phyloP scores from a whole-genome alignment of 108 stramenopile species.

The Nitzschia sp. region DNA sequence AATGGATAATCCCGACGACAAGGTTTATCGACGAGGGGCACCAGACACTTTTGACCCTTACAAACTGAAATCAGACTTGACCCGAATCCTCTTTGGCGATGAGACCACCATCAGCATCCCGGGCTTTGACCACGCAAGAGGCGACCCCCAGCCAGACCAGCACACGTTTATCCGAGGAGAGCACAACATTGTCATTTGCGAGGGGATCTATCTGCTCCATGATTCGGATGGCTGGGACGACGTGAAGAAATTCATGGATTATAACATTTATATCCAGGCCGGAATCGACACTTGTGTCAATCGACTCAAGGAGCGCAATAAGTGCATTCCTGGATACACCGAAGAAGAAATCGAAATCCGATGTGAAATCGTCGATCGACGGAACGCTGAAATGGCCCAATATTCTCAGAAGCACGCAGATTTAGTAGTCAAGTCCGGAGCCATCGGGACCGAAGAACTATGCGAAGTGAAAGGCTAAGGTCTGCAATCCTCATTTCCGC shows the following conservation, averaged over 20 bases:
- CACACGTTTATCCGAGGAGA: conserved; percentile 31
- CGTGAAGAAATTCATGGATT: conserved; percentile 30
- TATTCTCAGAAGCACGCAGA: conserved; percentile 1
- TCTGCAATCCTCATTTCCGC: no score
- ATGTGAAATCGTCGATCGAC: conserved; percentile 43
- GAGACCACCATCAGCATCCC: conserved; percentile 26
- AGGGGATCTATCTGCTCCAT: conserved; percentile 50
- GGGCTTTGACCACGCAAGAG: conserved; percentile 50
- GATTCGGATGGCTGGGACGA: conserved; percentile 49
- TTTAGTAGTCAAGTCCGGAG: neutral
- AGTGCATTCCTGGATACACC: conserved; percentile 54
- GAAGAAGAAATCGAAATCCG: conserved; percentile 44
- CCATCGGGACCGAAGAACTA: conserved; percentile 4
- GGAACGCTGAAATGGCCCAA: conserved; percentile 29
- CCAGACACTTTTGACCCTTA: conserved; percentile 41
- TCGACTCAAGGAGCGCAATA: conserved; percentile 43
- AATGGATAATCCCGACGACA: conserved; percentile 37
- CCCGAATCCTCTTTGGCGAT: conserved; percentile 16
- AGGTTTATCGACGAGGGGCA: conserved; percentile 52
- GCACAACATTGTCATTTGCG: conserved; percentile 42
- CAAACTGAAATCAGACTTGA: conserved; percentile 10
- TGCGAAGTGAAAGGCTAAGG: no score
- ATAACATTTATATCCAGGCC: conserved; percentile 33
- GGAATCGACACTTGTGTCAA: conserved; percentile 46
- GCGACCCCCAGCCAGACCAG: conserved; percentile 40